phyloP scores from a whole-genome alignment of 2,329 filamentous ascomycete genomes.

The Apiospora pterosperma region DNA sequence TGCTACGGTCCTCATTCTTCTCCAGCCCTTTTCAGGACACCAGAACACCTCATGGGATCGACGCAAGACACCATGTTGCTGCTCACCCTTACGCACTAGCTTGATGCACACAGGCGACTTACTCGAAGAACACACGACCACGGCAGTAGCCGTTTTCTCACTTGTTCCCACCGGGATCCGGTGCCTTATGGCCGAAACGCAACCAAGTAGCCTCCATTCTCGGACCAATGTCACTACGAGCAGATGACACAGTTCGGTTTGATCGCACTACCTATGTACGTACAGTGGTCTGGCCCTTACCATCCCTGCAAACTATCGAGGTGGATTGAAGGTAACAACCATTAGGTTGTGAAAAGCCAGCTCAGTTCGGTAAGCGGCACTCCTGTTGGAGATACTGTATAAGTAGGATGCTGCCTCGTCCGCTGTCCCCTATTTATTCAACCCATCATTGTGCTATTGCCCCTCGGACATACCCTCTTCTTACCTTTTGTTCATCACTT shows the following conservation, averaged over 20 bases:
- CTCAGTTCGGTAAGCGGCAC: not conserved
- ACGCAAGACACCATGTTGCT: not conserved
- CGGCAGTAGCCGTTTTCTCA: not conserved
- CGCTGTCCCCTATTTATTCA: not conserved
- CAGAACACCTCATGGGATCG: not conserved
- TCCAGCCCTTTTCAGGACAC: not conserved
- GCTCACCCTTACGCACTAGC: not conserved
- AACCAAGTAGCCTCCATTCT: slow-evolving; percentile 8
- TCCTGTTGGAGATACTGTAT: not conserved
- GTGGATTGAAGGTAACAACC: not conserved
- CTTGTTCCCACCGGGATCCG: not conserved
- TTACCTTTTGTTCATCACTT: not conserved
- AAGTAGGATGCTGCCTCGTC: not conserved
- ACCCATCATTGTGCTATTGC: not conserved
- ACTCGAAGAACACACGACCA: not conserved
- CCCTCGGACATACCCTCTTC: not conserved
- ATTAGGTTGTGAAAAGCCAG: slow-evolving; percentile 6
- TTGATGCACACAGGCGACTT: not conserved
- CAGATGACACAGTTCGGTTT: not conserved
- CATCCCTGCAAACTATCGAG: slow-evolving; percentile 4
- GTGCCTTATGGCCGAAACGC: not conserved
- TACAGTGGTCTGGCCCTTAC: not conserved
- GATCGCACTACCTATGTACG: not conserved
- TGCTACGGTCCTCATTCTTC: not conserved
- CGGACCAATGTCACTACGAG: slow-evolving; percentile 23